Base-by-base conservation (phyloP, 1,284 basidiomycete genomes). In the Spongiforma sp. region DNA sequence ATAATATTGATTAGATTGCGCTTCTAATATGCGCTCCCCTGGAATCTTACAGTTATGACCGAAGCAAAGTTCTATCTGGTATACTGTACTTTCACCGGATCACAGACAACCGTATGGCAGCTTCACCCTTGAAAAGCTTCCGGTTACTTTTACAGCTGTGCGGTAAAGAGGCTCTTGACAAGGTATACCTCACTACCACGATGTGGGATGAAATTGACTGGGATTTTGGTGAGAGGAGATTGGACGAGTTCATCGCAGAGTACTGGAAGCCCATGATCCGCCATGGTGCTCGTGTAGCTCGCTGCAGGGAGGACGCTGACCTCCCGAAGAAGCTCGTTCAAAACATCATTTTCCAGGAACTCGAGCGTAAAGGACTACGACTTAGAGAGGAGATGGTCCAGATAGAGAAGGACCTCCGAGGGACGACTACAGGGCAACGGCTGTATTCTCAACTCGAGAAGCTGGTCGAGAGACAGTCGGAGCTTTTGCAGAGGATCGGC, bases 1-100 rank as follows among this genome's bases (percentile, higher is more conserved):
- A 11, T 8, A 9, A 26, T 60, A 10, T 26, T 12, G 21, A 57
- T 19, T 17, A 15, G 33, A 9, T 36, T n/a, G 52, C 28, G 3
- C 28, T n/a, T 28, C 12, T 60, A 26, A 63, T n/a, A 9, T 46
- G 19, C 41, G 5, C 15, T 37, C 30, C 30, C 48, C 21, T 37
- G n/a, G n/a, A n/a, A n/a, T 17, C 15, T 21, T 21, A 33, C n/a
- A 83, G 80, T 34, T 76, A 80, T 24, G 43, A 46, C 21, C 4
- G 24, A 10, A n/a, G n/a, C 43, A 46, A 46, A 21, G 21, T 46
- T 46, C 43, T 46, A 10, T 46, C 43, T 21, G 43, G 43, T n/a
- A 24, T 46, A 11, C 21, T 43, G 17, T 43, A 43, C 21, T 43
- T 43, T 19, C 41, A 43, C 21, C 41, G 41, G 17, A 43, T n/a